phyloP scores from a whole-genome alignment of 73 alveolate species.

The Paramecium primaurelia region DNA sequence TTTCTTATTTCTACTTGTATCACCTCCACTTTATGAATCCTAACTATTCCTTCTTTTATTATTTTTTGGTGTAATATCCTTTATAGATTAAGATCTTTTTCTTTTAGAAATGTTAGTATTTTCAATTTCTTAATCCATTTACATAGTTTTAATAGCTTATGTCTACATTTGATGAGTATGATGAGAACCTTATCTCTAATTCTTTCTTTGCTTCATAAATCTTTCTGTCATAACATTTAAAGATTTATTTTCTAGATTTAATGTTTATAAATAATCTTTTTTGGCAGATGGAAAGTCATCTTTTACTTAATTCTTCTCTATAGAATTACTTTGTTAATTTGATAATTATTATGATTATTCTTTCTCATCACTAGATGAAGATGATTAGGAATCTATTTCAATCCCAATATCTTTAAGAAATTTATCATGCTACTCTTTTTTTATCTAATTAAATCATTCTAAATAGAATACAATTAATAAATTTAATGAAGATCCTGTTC shows the following conservation, averaged over 20 bases:
- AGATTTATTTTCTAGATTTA: not conserved
- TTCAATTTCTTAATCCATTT: not conserved
- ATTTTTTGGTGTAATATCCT: not conserved
- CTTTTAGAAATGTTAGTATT: not conserved
- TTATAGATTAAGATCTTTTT: not conserved
- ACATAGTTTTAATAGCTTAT: not conserved
- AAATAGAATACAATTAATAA: not conserved
- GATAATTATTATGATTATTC: not conserved
- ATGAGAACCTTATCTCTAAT: not conserved
- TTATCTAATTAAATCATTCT: not conserved
- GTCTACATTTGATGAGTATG: not conserved
- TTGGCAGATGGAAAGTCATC: not conserved
- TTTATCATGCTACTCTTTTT: not conserved
- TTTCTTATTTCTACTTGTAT: not conserved
- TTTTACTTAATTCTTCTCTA: not conserved
- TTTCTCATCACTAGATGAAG: not conserved
- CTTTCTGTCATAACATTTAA: not conserved
- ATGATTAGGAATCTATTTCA: not conserved
- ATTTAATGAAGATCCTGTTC: not conserved
- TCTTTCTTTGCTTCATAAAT: not conserved
- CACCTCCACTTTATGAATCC: not conserved
- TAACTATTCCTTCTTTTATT: not conserved
- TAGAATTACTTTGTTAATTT: not conserved
- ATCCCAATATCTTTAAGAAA: not conserved
- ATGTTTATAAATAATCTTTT: not conserved